Evolutionary conservation across 805 yeast genomes (phyloP).

Genomic region (Barnettozyma populi): DNA sequence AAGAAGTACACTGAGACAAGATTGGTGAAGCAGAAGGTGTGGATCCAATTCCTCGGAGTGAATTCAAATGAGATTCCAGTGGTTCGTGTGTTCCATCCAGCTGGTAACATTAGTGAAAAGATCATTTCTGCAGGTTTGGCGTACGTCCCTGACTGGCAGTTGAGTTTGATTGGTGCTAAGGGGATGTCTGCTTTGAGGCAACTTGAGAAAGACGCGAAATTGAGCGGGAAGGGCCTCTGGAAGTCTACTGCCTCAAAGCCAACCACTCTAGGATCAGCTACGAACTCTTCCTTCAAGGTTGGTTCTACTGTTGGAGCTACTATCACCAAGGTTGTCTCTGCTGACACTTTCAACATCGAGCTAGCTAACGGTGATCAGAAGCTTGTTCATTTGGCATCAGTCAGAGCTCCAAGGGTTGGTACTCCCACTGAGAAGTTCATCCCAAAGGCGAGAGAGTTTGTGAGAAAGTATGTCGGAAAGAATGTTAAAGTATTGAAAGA

Average conservation of each 20-base stretch:
- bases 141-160: slow-evolving; percentile 77
- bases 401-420: slow-evolving; percentile 71
- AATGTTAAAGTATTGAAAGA: slow-evolving; percentile 56
- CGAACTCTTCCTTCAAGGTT: slow-evolving; percentile 26
- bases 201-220: slow-evolving; percentile 59
- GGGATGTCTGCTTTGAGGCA: slow-evolving; percentile 57
- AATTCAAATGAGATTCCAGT: slow-evolving; percentile 57
- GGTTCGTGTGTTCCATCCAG: slow-evolving; percentile 60
- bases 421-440: slow-evolving; percentile 47
- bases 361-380: slow-evolving; percentile 39
- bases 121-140: slow-evolving; percentile 67
- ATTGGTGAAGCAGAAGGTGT: slow-evolving; percentile 55
- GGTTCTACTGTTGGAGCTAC: slow-evolving; percentile 50
- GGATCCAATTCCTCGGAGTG: slow-evolving; percentile 53
- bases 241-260: slow-evolving; percentile 28
- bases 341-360: slow-evolving; percentile 61
- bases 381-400: slow-evolving; percentile 70
- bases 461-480: slow-evolving; percentile 69
- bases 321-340: slow-evolving; percentile 56
- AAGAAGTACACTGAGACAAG: slow-evolving; percentile 57
- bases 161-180: slow-evolving; percentile 57
- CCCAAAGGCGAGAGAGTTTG: slow-evolving; percentile 67
- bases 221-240: slow-evolving; percentile 54
- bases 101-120: slow-evolving; percentile 69
- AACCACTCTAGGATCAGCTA: slow-evolving; percentile 9